Percentiles rank a stretch among this genome's conserved stretches.
phyloP scores from a whole-genome alignment of 1,284 basidiomycete species.

The Hypsizygus ulmarius region DNA sequence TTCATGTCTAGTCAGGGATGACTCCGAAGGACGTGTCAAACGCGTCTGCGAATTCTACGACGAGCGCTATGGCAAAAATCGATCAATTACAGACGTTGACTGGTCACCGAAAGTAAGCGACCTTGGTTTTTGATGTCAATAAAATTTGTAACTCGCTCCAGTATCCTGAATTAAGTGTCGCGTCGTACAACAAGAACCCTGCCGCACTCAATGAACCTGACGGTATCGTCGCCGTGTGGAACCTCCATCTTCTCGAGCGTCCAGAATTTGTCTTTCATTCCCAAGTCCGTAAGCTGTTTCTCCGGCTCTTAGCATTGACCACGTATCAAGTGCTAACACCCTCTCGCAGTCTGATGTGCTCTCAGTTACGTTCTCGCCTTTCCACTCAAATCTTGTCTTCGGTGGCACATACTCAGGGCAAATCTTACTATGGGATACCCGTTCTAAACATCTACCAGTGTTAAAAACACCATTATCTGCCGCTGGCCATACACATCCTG shows the following conservation, averaged over 20 bases:
- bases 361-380: slow-evolving; percentile 94
- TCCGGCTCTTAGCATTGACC: not conserved
- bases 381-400: slow-evolving; percentile 95
- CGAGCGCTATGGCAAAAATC: slow-evolving; percentile 83
- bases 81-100: slow-evolving; percentile 94
- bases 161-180: slow-evolving; percentile 94
- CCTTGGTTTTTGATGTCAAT: slow-evolving; percentile 3
- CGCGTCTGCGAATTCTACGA: slow-evolving; percentile 87
- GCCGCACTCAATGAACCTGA: slow-evolving; percentile 91
- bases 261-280: slow-evolving; percentile 99
- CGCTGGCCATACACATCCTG: slow-evolving; percentile 95
- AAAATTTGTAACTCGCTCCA: slow-evolving; percentile 30
- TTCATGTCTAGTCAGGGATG: slow-evolving; percentile 56
- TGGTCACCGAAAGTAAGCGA: slow-evolving; percentile 89
- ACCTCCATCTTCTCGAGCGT: slow-evolving; percentile 89
- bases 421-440: slow-evolving; percentile 98
- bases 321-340: not conserved
- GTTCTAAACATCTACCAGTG: slow-evolving; percentile 92
- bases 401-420: slow-evolving; percentile 99
- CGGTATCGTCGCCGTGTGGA: slow-evolving; percentile 97
- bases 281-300: slow-evolving; percentile 54
- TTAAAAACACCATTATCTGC: slow-evolving; percentile 95
- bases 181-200: slow-evolving; percentile 96
- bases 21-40: slow-evolving; percentile 87
- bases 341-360: slow-evolving; percentile 86